Base-by-base conservation (phyloP, 202 grass and related monocot genomes). In the Zoysia matrella region DNA sequence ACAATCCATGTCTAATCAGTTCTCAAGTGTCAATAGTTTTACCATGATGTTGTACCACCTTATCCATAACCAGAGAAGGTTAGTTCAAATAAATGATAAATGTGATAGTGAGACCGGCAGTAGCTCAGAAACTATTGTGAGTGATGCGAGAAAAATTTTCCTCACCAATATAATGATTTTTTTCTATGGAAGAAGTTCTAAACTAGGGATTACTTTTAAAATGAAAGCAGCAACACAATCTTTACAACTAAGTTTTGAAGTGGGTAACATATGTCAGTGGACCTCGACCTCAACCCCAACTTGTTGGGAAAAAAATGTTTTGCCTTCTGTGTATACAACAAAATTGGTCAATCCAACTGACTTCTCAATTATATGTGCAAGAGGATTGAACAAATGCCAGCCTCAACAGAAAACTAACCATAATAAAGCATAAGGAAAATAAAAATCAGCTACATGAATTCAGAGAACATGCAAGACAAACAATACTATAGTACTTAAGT, bases 401-500 rank as follows among this genome's bases (percentile, higher is more conserved):
- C 47, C 10, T 69, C 11, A 40, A 42, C 18, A 52, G 48, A 18
- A 41, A 69, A 76, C 11, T 75, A 16, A 73, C 18, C 36, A 67
- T 67, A 30, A 52, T 18, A 58, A 85, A 73, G 14, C 43, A 2
- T 51, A 22, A 8, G 11, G 40, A 3, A 65, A 46, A 9, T 45
- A 52, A 40, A 40, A 39, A 5, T 11, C 6, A 54, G 15, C 3
- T 65, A 5, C 43, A 71, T 47, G 7, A 41, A 49, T 18, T 53
- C 70, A 18, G 16, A 72, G 4, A 50, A 9, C 8, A 9, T 12
- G 46, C 41, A 66, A 54, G 42, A 70, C 42, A 86, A 56, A 22
- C 40, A 71, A 65, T 52, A 50, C 41, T 57, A 69, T 15, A 30
- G 47, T 62, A 69, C 16, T 47, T 58, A 52, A 54, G 61, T 67